phyloP scores from a whole-genome alignment of 2,329 filamentous ascomycete species.

The Aspergillus chevalieri region DNA sequence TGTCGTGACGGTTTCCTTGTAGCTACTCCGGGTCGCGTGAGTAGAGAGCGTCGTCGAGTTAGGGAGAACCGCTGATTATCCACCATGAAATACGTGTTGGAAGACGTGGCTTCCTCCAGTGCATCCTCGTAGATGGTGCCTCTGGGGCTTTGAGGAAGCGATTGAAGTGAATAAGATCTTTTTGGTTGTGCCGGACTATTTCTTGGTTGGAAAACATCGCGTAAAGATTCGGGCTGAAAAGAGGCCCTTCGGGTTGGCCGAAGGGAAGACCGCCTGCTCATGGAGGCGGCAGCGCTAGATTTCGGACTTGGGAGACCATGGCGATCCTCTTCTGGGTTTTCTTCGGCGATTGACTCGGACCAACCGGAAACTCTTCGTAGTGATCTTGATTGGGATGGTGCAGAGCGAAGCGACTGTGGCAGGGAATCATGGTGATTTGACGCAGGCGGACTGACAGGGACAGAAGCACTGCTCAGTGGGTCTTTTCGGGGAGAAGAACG shows the following conservation, averaged over 20 bases:
- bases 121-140: slow-evolving; percentile 19
- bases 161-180: slow-evolving; percentile 26
- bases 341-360: slow-evolving; percentile 4
- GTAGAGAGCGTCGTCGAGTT: slow-evolving; percentile 32
- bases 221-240: slow-evolving; percentile 16
- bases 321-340: slow-evolving; percentile 3
- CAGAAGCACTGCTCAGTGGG: slow-evolving; percentile 26
- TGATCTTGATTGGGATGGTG: slow-evolving; percentile 7
- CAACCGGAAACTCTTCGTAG: slow-evolving; percentile 5
- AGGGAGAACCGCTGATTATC: slow-evolving; percentile 29
- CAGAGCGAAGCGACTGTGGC: slow-evolving; percentile 19
- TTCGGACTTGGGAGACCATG: not conserved
- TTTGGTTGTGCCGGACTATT: slow-evolving; percentile 14
- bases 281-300: slow-evolving; percentile 1
- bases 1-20: slow-evolving; percentile 28
- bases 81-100: slow-evolving; percentile 29
- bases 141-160: slow-evolving; percentile 17
- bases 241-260: slow-evolving; percentile 17
- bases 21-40: slow-evolving; percentile 29
- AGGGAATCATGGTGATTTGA: slow-evolving; percentile 6
- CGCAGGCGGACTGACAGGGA: slow-evolving; percentile 13
- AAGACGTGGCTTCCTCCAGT: slow-evolving; percentile 23
- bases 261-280: slow-evolving; percentile 15
- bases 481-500: slow-evolving; percentile 24
- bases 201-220: slow-evolving; percentile 9